Base-by-base conservation (phyloP, 805 yeast species). In the Lipomyces kockii region DNA sequence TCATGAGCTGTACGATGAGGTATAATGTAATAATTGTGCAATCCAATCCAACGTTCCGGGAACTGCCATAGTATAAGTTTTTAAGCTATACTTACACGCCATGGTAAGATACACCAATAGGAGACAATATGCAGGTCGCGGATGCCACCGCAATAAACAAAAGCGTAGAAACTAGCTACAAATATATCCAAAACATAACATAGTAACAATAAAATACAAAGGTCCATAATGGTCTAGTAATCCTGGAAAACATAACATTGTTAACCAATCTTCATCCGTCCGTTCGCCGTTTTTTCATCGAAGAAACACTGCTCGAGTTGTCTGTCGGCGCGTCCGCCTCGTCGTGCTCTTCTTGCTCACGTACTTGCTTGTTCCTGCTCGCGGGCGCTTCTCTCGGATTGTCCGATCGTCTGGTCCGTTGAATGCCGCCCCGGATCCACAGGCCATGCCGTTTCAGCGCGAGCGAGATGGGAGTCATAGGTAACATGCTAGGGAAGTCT, bases 401-500 rank as follows among this genome's bases (percentile, higher is more conserved):
- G 27, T 52, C 34, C 8, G 62, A 14, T 53, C 25, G n/a, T 20
- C 61, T 43, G 62, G 60, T 66, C 29, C 71, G 64, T 58, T 68
- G 71, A 27, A 63, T 61, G 55, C 71, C 70, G 27, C 71, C 71
- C 12, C 70, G 62, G 43, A 68, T 68, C 70, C 71, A 66, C 25
- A 66, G 51, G 39, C 70, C 71, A 12, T 68, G 62, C n/a, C 65
- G 57, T 49, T 68, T 66, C 55, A 68, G 71, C 3, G 71, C 58
- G 25, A 57, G 62, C 2, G 71, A 66, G 14, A 68, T 51, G n/a
- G 66, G 62, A 22, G 71, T 68, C 67, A 66, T 66, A 6, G 71
- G 70, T 14, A 66, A 61, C 62, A 78, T 74, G 22, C 79, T 78
- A 11, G 80, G 80, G 61, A 78, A 78, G 35, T 73, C 72, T 64